Conservation (phyloP, 371 early-diverging fungal species). For the Syncephalastrum racemosum region DNA sequence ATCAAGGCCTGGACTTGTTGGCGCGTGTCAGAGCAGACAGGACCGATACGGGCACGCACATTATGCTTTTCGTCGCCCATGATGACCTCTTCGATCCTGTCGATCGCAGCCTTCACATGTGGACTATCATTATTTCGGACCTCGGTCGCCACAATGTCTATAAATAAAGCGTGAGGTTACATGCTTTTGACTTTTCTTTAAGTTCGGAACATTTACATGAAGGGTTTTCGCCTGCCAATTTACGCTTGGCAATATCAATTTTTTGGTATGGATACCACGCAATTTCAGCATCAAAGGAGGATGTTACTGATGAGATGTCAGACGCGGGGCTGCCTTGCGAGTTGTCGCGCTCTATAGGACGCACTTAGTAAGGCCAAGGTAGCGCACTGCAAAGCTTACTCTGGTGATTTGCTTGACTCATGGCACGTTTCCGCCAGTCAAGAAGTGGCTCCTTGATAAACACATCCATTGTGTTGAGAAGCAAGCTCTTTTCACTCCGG, state of each 20-base stretch:
- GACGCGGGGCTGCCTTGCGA: too few species aligned
- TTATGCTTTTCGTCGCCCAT: constrained; percentile 45
- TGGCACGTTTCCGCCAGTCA: constrained; percentile 61
- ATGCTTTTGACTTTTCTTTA: neutral
- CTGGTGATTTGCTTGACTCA: constrained; percentile 55
- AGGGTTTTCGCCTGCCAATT: constrained; percentile 72
- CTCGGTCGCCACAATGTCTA: constrained; percentile 30
- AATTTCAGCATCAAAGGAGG: constrained; percentile 16
- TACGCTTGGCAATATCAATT: constrained; percentile 64
- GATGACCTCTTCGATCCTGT: constrained; percentile 24
- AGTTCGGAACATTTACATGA: constrained; percentile 28
- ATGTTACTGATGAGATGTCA: constrained; percentile 1
- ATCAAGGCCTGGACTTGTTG: constrained; percentile 73
- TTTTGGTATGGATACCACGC: constrained; percentile 80
- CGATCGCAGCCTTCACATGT: neutral
- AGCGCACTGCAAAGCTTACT: constrained; percentile 36
- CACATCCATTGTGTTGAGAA: constrained; percentile 68
- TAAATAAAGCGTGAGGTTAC: neutral
- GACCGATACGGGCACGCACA: constrained; percentile 47
- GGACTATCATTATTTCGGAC: constrained; percentile 41
- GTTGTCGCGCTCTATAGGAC: too few species aligned
- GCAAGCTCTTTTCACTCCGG: constrained; percentile 42
- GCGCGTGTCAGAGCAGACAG: constrained; percentile 43
- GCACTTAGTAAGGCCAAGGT: too few species aligned
- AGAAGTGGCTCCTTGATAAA: constrained; percentile 72